Base-by-base conservation (phyloP, 192 early-diverging fungal species). In the Fimicolochytrium jonesii region DNA sequence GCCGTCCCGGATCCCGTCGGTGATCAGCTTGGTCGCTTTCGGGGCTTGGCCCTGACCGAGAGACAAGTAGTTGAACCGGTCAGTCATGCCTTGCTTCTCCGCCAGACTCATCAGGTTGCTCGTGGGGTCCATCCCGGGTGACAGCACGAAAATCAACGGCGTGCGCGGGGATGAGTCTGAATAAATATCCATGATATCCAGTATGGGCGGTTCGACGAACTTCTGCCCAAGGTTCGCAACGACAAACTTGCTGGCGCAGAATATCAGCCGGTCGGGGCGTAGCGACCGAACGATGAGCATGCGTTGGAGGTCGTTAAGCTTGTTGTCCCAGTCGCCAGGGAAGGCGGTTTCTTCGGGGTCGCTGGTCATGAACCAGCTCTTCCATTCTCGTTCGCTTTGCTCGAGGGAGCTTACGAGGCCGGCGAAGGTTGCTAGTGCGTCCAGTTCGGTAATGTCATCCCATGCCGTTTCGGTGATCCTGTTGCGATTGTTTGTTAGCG, bases 311-410 rank as follows among this genome's bases (percentile, higher is more conserved):
- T 83, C 74, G 53, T 78, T 84, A 41, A 79, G 62, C 60, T 84
- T 84, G 73, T 79, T 82, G 54, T 85, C 83, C 83, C 83, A 85
- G 18, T 85, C 83, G 36, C 81, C 82, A 6, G 83, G 83, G 11
- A 82, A 61, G 3, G 79, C 18, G 4, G 74, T 42, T 39, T 68
- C 72, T 58, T 85, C 83, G 17, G 83, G 83, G 15, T 84, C 82
- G 36, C 66, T 71, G 58, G 53, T 71, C 74, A 84, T 72, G 57
- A 84, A 85, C 83, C 83, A 85, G 9, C 61, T 57, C 42, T 77
- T 78, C 83, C 83, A 85, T 48, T 85, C 82, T 0, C 83, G 63
- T 47, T 85, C 83, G 44, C 64, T 70, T 59, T 85, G 83, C 47
- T 85, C 83, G 42, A 85, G 70, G 36, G 82, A 78, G 48, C 78